Evolutionary conservation across 1,139 yeast genomes (phyloP).

Genomic region (Candida glucosophila): DNA sequence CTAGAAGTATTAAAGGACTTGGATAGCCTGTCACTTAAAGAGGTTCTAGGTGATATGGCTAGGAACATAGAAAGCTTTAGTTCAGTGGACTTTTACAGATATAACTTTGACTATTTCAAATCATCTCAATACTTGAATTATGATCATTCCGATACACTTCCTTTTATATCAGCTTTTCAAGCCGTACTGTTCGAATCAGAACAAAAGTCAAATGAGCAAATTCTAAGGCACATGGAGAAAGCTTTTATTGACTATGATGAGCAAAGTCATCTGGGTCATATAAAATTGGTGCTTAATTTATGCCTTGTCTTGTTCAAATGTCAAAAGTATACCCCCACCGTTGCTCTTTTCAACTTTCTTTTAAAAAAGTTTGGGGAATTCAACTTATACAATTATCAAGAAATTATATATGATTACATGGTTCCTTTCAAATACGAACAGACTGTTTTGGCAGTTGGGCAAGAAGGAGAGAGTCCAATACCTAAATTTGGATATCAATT

Average conservation of each 20-base stretch:
- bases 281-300: slow-evolving; percentile 14
- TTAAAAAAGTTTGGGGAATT: slow-evolving; percentile 17
- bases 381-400: slow-evolving; percentile 17
- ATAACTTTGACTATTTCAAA: slow-evolving; percentile 16
- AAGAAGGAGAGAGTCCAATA: slow-evolving; percentile 6
- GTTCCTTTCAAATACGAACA: slow-evolving; percentile 15
- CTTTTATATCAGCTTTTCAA: slow-evolving; percentile 8
- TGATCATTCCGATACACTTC: slow-evolving; percentile 17
- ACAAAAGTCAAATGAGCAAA: slow-evolving; percentile 12
- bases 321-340: slow-evolving; percentile 16
- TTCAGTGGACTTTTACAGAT: slow-evolving; percentile 14
- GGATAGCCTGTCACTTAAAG: slow-evolving; percentile 7
- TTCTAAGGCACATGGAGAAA: slow-evolving; percentile 9
- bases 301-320: slow-evolving; percentile 11
- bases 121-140: slow-evolving; percentile 27
- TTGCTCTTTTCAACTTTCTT: slow-evolving; percentile 15
- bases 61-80: slow-evolving; percentile 11
- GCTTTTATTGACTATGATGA: slow-evolving; percentile 11
- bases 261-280: slow-evolving; percentile 10
- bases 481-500: slow-evolving; percentile 12
- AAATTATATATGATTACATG: slow-evolving; percentile 18
- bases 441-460: slow-evolving; percentile 12
- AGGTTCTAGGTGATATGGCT: slow-evolving; percentile 8
- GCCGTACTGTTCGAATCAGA: slow-evolving; percentile 12
- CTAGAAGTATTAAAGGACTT: slow-evolving; percentile 10